phyloP scores from a whole-genome alignment of 2,329 filamentous ascomycete genomes.

The Arthrobotrys pseudoclavata region DNA sequence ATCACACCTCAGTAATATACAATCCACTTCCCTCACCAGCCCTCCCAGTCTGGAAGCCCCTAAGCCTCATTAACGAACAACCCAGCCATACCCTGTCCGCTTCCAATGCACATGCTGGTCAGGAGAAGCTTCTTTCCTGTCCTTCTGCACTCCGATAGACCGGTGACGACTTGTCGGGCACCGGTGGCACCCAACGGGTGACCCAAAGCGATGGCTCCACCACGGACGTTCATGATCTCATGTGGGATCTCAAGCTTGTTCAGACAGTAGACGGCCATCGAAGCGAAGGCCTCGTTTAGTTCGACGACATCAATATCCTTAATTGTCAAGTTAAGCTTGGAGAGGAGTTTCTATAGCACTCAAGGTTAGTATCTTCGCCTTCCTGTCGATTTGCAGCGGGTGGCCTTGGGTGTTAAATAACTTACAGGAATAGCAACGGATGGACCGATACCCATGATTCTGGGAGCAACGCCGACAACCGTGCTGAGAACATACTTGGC shows the following conservation, averaged over 20 bases:
- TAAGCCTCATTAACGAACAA: slow-evolving; percentile 74
- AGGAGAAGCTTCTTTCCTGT: slow-evolving; percentile 90
- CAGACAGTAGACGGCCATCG: slow-evolving; percentile 95
- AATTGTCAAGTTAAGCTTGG: slow-evolving; percentile 81
- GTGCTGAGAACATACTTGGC: slow-evolving; percentile 96
- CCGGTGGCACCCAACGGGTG: slow-evolving; percentile 86
- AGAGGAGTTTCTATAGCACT: slow-evolving; percentile 77
- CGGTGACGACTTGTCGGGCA: slow-evolving; percentile 86
- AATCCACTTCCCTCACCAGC: not conserved
- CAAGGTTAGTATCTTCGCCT: slow-evolving; percentile 17
- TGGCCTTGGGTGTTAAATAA: not conserved
- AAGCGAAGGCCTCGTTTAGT: slow-evolving; percentile 97
- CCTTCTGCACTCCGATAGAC: slow-evolving; percentile 84
- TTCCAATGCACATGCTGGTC: slow-evolving; percentile 89
- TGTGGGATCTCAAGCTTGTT: slow-evolving; percentile 78
- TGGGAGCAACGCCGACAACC: slow-evolving; percentile 87
- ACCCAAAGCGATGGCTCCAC: slow-evolving; percentile 85
- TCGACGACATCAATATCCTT: slow-evolving; percentile 91
- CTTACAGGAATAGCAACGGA: slow-evolving; percentile 74
- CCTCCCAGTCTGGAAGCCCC: no score
- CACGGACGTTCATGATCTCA: slow-evolving; percentile 83
- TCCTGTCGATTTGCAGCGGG: slow-evolving; percentile 69
- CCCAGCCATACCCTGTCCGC: slow-evolving; percentile 78
- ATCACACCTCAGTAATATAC: not conserved
- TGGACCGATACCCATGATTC: slow-evolving; percentile 96